Conservation (phyloP, 2,329 filamentous ascomycete genomes). For the Nothophoma quercina region DNA sequence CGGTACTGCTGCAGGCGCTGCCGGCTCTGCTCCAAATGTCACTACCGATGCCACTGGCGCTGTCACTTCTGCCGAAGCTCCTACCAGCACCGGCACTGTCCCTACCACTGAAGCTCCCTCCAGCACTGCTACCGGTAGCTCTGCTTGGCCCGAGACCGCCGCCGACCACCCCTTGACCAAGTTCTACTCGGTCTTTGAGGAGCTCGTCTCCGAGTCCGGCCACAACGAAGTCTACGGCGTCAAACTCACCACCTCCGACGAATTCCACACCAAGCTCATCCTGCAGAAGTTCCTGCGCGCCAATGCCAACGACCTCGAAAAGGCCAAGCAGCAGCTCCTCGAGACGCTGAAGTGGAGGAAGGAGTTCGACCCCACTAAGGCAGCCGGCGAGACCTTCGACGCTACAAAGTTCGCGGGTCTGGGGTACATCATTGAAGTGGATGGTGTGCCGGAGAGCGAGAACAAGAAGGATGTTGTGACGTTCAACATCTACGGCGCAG, state of each 20-base stretch:
- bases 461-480: constrained; percentile 74
- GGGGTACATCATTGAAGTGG: constrained; percentile 81
- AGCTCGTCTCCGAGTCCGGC: constrained; percentile 63
- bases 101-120: constrained; percentile 1
- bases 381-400: constrained; percentile 68
- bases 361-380: constrained; percentile 72
- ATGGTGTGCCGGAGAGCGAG: constrained; percentile 60
- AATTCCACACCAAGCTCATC: constrained; percentile 81
- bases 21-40: constrained; percentile 16
- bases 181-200: constrained; percentile 66
- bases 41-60: constrained; percentile 12
- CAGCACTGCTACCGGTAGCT: constrained; percentile 18
- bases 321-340: constrained; percentile 78
- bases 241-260: constrained; percentile 59
- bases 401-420: constrained; percentile 76
- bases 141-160: constrained; percentile 47
- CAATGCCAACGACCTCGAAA: constrained; percentile 77
- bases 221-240: constrained; percentile 91
- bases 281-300: constrained; percentile 94
- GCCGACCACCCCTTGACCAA: constrained; percentile 57
- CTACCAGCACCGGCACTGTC: constrained; percentile 10
- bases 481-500: constrained; percentile 92
- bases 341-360: constrained; percentile 86
- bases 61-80: constrained; percentile 3
- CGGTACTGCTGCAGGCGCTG: constrained; percentile 7